These are phyloP conservation scores for Pyrrhoderma lamaoense DNA, from an alignment of 1,284 basidiomycete genomes.

Conservation along the genomic window DNA sequence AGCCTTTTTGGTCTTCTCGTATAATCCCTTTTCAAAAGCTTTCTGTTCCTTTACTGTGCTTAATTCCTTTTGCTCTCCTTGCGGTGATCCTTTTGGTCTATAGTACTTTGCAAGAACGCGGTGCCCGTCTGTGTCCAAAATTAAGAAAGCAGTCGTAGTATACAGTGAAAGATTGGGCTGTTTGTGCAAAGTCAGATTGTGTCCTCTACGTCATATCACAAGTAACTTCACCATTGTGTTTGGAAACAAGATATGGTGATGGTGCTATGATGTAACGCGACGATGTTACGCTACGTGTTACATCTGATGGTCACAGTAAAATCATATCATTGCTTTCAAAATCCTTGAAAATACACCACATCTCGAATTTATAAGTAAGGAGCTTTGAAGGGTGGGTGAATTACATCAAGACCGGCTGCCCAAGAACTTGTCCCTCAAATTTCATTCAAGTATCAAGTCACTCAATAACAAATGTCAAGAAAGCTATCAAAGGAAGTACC, in stretches of 20 bases:
- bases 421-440: too few species aligned
- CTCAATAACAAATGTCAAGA: background rate
- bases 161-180: constrained; percentile 80
- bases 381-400: too few species aligned
- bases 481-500: background rate
- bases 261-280: background rate
- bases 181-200: too few species aligned
- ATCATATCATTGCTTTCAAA: background rate
- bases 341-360: too few species aligned
- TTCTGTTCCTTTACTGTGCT: constrained; percentile 86
- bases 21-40: constrained; percentile 91
- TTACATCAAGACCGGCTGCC: too few species aligned
- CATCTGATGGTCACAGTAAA: background rate
- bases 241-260: too few species aligned
- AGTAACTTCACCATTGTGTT: too few species aligned
- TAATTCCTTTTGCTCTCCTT: constrained; percentile 58
- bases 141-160: constrained; percentile 79
- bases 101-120: constrained; percentile 97
- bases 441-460: too few species aligned
- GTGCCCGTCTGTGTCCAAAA: constrained; percentile 92
- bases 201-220: too few species aligned
- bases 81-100: constrained; percentile 61
- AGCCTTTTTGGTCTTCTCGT: constrained; percentile 90
- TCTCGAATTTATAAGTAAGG: too few species aligned
- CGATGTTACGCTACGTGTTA: background rate